phyloP scores from a whole-genome alignment of 352 stramenopile species.

The Pythium graminicola region DNA sequence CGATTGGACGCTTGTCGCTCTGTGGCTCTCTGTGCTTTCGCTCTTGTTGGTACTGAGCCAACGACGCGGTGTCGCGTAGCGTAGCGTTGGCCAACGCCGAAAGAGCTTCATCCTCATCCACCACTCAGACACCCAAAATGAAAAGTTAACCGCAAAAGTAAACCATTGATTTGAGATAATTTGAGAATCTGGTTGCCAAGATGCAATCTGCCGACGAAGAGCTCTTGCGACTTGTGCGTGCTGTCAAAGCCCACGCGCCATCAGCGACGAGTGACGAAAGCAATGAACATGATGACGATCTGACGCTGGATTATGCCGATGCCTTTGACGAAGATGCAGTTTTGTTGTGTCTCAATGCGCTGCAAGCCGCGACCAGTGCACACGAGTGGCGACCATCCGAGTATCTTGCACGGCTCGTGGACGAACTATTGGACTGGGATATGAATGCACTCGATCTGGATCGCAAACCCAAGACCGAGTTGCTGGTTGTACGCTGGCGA shows the following conservation, averaged over 20 bases:
- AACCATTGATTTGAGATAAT: neutral
- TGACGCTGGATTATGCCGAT: slow-evolving; percentile 8
- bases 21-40: neutral
- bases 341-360: slow-evolving; percentile 18
- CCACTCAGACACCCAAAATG: no score
- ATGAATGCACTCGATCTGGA: slow-evolving; percentile 3
- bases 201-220: slow-evolving; percentile 7
- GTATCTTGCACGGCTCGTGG: slow-evolving; percentile 7
- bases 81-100: neutral
- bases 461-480: slow-evolving; percentile 8
- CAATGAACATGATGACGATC: neutral
- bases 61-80: neutral
- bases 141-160: no score
- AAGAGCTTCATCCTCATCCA: slow-evolving; percentile 14
- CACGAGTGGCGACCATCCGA: neutral
- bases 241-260: slow-evolving; percentile 18
- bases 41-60: neutral
- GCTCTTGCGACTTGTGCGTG: slow-evolving; percentile 16
- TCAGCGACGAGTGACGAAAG: neutral
- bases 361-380: slow-evolving; percentile 10
- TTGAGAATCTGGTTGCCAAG: neutral
- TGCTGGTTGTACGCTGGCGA: slow-evolving; percentile 15
- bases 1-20: slow-evolving; percentile 8
- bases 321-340: slow-evolving; percentile 19
- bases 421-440: slow-evolving; percentile 19